These are phyloP conservation scores for Teratosphaeria viscida DNA, from an alignment of 2,329 filamentous ascomycete species.

Conservation along the genomic window DNA sequence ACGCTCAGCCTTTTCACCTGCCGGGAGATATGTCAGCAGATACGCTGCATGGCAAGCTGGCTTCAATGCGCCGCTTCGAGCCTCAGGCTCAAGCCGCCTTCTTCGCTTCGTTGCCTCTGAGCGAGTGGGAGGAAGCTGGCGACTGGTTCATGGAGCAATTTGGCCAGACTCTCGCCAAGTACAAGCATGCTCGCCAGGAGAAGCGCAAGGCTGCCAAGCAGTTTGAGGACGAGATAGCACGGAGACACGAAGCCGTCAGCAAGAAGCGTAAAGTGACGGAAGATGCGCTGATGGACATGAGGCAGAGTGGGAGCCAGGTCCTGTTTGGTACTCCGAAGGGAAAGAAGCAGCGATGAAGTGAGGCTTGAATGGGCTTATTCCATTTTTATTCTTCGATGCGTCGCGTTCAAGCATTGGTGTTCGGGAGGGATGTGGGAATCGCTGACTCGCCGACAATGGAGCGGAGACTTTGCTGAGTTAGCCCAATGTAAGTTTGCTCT, in stretches of 20 bases:
- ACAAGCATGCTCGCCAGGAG: conserved; percentile 43
- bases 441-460: not conserved
- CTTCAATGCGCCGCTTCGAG: conserved; percentile 2
- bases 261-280: conserved; percentile 35
- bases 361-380: not conserved
- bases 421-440: not conserved
- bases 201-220: conserved; percentile 43
- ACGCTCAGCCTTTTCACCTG: not conserved
- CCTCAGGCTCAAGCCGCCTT: conserved; percentile 36
- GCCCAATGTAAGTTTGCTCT: not conserved
- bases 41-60: conserved; percentile 15
- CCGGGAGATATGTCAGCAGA: not conserved
- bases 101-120: conserved; percentile 41
- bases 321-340: conserved; percentile 36
- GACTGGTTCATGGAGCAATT: conserved; percentile 51
- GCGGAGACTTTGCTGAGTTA: not conserved
- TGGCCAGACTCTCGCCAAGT: conserved; percentile 37
- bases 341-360: conserved; percentile 4
- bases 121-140: conserved; percentile 52
- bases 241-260: conserved; percentile 42
- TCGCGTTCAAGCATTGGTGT: conserved; percentile 4
- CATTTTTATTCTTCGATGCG: not conserved
- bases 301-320: conserved; percentile 42
- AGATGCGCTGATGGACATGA: conserved; percentile 35
- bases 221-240: conserved; percentile 46